A percentile compares a stretch with the other conserved stretches of the same genome.
These are phyloP conservation scores for Pythium rhizo-oryzae DNA, from an alignment of 352 stramenopile species.

Conservation along the genomic window DNA sequence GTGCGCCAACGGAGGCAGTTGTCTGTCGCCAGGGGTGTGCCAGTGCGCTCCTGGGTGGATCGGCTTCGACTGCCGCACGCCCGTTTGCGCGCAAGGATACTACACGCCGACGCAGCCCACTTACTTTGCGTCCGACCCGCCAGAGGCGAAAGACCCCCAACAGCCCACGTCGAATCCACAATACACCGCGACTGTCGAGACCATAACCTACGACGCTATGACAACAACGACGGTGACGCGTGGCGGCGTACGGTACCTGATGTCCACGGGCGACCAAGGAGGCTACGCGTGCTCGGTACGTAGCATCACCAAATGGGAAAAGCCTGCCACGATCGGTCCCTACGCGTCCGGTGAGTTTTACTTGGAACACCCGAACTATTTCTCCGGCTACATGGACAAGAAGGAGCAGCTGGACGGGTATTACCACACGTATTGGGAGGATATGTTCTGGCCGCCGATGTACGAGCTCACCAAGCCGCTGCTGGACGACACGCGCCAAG, in stretches of 20 bases:
- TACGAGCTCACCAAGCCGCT: slow-evolving; percentile 83
- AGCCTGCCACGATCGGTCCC: slow-evolving; percentile 53
- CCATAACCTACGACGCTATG: slow-evolving; percentile 52
- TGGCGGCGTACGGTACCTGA: slow-evolving; percentile 63
- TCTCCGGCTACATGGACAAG: slow-evolving; percentile 95
- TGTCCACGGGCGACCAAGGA: slow-evolving; percentile 61
- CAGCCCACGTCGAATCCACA: slow-evolving; percentile 68
- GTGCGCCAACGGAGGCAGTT: slow-evolving; percentile 95
- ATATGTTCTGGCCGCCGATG: slow-evolving; percentile 92
- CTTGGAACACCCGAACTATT: slow-evolving; percentile 96
- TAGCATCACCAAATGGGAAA: slow-evolving; percentile 95
- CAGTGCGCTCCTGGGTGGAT: slow-evolving; percentile 91
- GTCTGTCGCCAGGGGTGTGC: slow-evolving; percentile 91
- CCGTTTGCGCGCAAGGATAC: slow-evolving; percentile 94
- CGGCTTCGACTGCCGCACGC: slow-evolving; percentile 97
- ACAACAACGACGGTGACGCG: slow-evolving; percentile 37
- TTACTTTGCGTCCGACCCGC: slow-evolving; percentile 80
- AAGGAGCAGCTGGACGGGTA: slow-evolving; percentile 73
- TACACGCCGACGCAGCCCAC: slow-evolving; percentile 78
- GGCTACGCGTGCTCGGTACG: slow-evolving; percentile 95
- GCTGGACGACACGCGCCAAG: slow-evolving; percentile 92
- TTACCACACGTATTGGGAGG: slow-evolving; percentile 88
- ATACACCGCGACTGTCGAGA: slow-evolving; percentile 60
- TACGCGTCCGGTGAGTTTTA: slow-evolving; percentile 71
- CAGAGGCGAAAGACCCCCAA: slow-evolving; percentile 40